A percentile compares a stretch with the other conserved stretches of the same genome.
These are phyloP conservation scores for Cyclostephanos invisitatus DNA, from an alignment of 108 stramenopile genomes.

Conservation along the genomic window DNA sequence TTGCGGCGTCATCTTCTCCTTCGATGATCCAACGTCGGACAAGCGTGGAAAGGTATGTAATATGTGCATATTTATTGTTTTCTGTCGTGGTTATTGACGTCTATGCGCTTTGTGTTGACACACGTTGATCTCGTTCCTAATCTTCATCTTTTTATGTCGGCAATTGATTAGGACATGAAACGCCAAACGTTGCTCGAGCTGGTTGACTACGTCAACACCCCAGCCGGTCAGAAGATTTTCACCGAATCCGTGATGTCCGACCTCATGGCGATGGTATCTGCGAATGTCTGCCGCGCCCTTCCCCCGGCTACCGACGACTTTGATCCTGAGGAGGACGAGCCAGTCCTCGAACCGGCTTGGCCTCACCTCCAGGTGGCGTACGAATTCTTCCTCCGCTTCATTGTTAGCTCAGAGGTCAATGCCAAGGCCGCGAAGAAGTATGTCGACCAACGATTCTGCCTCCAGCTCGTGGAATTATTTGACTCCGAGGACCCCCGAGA, in stretches of 20 bases:
- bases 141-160: background rate
- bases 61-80: background rate
- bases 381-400: slow-evolving; percentile 98
- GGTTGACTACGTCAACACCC: slow-evolving; percentile 97
- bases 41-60: slow-evolving; percentile 68
- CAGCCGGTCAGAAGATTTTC: slow-evolving; percentile 98
- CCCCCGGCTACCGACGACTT: slow-evolving; percentile 98
- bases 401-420: slow-evolving; percentile 94
- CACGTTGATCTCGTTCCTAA: background rate
- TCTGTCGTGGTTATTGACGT: background rate
- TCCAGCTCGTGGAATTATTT: slow-evolving; percentile 96
- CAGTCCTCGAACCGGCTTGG: slow-evolving; percentile 96
- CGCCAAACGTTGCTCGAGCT: slow-evolving; percentile 96
- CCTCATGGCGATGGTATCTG: slow-evolving; percentile 88
- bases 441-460: slow-evolving; percentile 93
- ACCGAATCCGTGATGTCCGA: slow-evolving; percentile 94
- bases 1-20: slow-evolving; percentile 85
- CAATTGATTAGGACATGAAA: slow-evolving; percentile 81
- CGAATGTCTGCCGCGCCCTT: slow-evolving; percentile 96
- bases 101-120: background rate
- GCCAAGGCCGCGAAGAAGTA: slow-evolving; percentile 99
- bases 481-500: slow-evolving; percentile 99
- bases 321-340: slow-evolving; percentile 99
- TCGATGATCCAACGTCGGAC: slow-evolving; percentile 86
- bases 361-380: slow-evolving; percentile 99